Base-by-base conservation (phyloP, 164 flowering plant genomes). In the Dillenia turbinata region DNA sequence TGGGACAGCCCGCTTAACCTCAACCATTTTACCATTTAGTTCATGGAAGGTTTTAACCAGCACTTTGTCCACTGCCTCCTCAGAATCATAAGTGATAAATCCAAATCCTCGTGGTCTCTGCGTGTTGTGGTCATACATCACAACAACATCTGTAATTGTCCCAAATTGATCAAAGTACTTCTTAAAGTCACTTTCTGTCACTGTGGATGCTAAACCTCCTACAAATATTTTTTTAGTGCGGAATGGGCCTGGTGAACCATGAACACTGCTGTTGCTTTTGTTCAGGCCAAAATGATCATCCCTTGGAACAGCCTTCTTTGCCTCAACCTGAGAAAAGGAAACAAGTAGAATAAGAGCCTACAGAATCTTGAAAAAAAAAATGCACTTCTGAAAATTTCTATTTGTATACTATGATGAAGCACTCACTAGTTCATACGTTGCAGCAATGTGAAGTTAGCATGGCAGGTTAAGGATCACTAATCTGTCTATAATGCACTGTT, bases 51-150 rank as follows among this genome's bases (percentile, higher is more conserved):
- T 84, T 66, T 82, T 85, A 58, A 79, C 69, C 71, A 90, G 64
- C 26, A 83, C 95, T 70, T 65, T 86, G 15, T 90, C 97, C 40
- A 88, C 97, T 24, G 93, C 81, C 40, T 90, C 97, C 67, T 90
- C 97, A 13, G 93, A 81, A 70, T 90, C 96, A 77, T 71, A 90
- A 44, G 97, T 90, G 62, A 90, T 88, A 66, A 90, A 90, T 12
- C 97, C 97, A 69, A 90, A 90, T 26, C 97, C 97, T 75, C 97
- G 77, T 40, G 97, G 95, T 79, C 97, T 81, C 44, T 86, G 92
- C 5, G 97, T 90, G 73, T 88, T 85, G 71, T 90, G 96, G 54
- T 90, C 97, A 71, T 91, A 89, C 97, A 91, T 91, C 46, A 91
- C 97, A 44, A 91, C 97, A 4, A 85, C 93, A 79, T 91, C 97